These are phyloP conservation scores for Tephrocybe rancida DNA, from an alignment of 768 basidiomycete species.

Conservation along the genomic window DNA sequence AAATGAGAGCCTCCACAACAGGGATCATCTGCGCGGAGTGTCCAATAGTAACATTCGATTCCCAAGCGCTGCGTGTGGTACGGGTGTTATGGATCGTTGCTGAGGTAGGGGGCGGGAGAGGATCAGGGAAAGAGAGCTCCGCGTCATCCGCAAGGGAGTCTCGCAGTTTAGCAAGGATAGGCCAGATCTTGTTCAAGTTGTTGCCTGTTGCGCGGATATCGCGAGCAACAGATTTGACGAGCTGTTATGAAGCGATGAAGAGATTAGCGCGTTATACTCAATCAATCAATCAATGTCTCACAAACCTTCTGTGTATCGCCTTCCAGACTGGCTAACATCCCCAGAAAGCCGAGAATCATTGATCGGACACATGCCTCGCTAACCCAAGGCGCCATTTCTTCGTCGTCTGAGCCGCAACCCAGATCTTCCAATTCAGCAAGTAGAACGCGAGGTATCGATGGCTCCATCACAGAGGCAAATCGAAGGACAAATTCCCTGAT, in stretches of 20 bases:
- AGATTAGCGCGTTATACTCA: background rate
- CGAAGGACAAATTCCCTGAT: slow-evolving; percentile 77
- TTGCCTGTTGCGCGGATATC: slow-evolving; percentile 54
- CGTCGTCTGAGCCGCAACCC: slow-evolving; percentile 36
- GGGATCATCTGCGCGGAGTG: slow-evolving; percentile 70
- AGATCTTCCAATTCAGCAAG: slow-evolving; percentile 69
- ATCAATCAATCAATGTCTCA: background rate
- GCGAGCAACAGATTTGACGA: slow-evolving; percentile 47
- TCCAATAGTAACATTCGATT: slow-evolving; percentile 24
- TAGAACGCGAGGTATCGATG: slow-evolving; percentile 41
- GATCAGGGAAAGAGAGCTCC: slow-evolving; percentile 50
- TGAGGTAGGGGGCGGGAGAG: slow-evolving; percentile 53
- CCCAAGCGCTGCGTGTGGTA: slow-evolving; percentile 38
- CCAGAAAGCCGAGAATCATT: slow-evolving; percentile 63
- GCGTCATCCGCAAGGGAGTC: slow-evolving; percentile 19
- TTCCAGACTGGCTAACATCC: slow-evolving; percentile 49
- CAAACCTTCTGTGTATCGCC: slow-evolving; percentile 39
- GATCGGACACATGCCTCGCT: slow-evolving; percentile 67
- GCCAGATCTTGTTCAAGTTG: slow-evolving; percentile 68
- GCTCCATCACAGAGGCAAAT: slow-evolving; percentile 56
- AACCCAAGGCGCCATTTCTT: slow-evolving; percentile 57
- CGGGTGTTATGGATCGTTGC: slow-evolving; percentile 48
- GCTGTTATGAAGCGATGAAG: slow-evolving; percentile 23
- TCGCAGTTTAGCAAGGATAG: slow-evolving; percentile 50
- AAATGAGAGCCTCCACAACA: slow-evolving; percentile 60